Evolutionary conservation across 2,329 filamentous ascomycete genomes (phyloP), one percentile per base, ranked within the genome.

Genomic region (Neopestalotiopsis sp.): DNA sequence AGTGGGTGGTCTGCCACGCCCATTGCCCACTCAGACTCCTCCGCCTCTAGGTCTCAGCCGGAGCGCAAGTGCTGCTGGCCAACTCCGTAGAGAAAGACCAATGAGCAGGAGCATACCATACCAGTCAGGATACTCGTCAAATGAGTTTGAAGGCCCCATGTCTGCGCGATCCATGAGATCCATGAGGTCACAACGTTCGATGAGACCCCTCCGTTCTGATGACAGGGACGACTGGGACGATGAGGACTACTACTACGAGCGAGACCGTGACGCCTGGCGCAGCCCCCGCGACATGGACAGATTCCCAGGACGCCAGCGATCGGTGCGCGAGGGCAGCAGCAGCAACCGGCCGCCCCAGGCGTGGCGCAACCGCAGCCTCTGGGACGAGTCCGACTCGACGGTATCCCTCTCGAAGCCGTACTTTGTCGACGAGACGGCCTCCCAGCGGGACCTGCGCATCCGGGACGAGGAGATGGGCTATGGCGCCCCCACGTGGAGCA

Each of bases 401-500:
- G 14, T 40, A 12, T 56, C 65, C 12, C 52, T 52, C 3, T 62
- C 66, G 3, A 67, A 68, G 20, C 52, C 61, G 24, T 45, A 28
- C 12, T 66, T 67, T 34, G 32, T 13, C 10, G 68, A 68, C 5
- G 60, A 65, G 49, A 68, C 66, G 3, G 60, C 20, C 3, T 63
- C 60, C 10, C 62, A 57, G 45, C 61, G 68, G 20, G 28, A 61
- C 1, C 40, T 45, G 12, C 42, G 59, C n/a, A 65, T 67, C 24
- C 49, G 28, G 30, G 69, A 70, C 20, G 69, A 70, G 30, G 69
- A 70, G 34, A 67, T 70, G 69, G 69, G 69, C 14, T 65, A 56
- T 32, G n/a, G 14, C 10, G 17, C n/a, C 5, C 38, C 24, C 6
- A 12, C 83, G 67, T 83, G 82, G 78, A 78, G 79, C 32, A 75